A percentile compares a stretch with the other conserved stretches of the same genome.
Evolutionary conservation across 2,329 filamentous ascomycete genomes (phyloP).

Genomic region (Dothistroma pini): DNA sequence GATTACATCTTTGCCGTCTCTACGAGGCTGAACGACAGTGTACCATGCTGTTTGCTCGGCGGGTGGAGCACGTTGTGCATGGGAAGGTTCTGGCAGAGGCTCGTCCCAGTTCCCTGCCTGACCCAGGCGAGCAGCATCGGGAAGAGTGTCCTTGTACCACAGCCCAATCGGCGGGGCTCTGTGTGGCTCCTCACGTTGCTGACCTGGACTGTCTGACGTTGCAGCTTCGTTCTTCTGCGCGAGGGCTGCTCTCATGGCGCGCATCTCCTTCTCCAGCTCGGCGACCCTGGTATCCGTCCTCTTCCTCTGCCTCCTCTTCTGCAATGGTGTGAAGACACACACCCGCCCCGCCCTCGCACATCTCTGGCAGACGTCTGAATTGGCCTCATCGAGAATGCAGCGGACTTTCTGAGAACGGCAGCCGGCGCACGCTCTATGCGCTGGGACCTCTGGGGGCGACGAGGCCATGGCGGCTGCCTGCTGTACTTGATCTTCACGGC

Average conservation of each 20-base stretch:
- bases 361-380: conserved; percentile 37
- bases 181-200: conserved; percentile 1
- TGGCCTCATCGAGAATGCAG: conserved; percentile 37
- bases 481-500: background rate
- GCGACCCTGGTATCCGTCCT: conserved; percentile 45
- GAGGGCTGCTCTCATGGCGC: conserved; percentile 38
- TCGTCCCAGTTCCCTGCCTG: conserved; percentile 7
- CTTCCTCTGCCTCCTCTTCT: conserved; percentile 44
- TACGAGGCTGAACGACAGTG: conserved; percentile 9
- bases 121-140: conserved; percentile 3
- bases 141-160: conserved; percentile 12
- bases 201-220: background rate
- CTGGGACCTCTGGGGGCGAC: conserved; percentile 19
- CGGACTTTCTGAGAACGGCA: conserved; percentile 44
- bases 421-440: conserved; percentile 41
- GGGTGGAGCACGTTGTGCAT: background rate
- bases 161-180: conserved; percentile 7
- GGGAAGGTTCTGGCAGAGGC: background rate
- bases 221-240: conserved; percentile 27
- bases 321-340: conserved; percentile 40
- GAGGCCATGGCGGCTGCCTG: conserved; percentile 2
- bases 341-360: conserved; percentile 40
- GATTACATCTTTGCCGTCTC: conserved; percentile 41
- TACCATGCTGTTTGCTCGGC: conserved; percentile 11
- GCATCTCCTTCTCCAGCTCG: conserved; percentile 45